Evolutionary conservation across 2,329 filamentous ascomycete species (phyloP).

Genomic region (Penicillium olsonii): DNA sequence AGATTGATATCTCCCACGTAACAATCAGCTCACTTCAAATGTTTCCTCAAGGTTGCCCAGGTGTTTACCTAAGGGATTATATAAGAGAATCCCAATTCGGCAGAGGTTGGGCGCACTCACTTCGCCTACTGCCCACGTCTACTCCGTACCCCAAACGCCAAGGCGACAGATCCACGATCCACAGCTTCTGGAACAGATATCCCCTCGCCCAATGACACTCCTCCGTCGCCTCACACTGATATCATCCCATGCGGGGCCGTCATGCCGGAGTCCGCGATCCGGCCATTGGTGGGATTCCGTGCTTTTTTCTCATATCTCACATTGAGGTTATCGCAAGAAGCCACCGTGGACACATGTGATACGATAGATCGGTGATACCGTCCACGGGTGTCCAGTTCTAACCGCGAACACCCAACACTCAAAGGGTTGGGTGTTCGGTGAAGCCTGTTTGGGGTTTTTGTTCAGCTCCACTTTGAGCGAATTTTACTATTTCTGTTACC

Average conservation of each 20-base stretch:
- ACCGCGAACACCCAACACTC: too few relatives aligned
- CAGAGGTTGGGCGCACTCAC: constrained; percentile 1
- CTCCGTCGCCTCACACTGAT: constrained; percentile 19
- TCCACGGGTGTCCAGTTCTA: too few relatives aligned
- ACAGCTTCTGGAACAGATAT: constrained; percentile 28
- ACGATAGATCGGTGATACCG: too few relatives aligned
- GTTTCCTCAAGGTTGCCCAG: constrained; percentile 7
- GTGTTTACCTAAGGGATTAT: constrained; percentile 9
- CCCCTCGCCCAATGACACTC: constrained; percentile 15
- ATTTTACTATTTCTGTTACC: constrained; percentile 11
- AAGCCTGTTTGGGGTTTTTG: constrained; percentile 2
- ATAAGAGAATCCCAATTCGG: constrained; percentile 1
- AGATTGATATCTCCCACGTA: not conserved
- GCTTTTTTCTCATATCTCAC: constrained; percentile 6
- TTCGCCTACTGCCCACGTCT: constrained; percentile 2
- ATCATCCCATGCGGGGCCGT: constrained; percentile 26
- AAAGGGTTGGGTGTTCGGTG: too few relatives aligned
- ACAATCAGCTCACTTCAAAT: not conserved
- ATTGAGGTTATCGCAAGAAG: not conserved
- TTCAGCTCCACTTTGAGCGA: constrained; percentile 11
- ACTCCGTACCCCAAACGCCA: constrained; percentile 11
- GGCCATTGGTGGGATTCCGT: constrained; percentile 8
- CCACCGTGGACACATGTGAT: too few relatives aligned
- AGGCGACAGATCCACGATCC: constrained; percentile 28
- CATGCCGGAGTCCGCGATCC: constrained; percentile 9